These are phyloP conservation scores for Batrachochytrium dendrobatidis DNA, from an alignment of 371 early-diverging fungal genomes.

Conservation along the genomic window DNA sequence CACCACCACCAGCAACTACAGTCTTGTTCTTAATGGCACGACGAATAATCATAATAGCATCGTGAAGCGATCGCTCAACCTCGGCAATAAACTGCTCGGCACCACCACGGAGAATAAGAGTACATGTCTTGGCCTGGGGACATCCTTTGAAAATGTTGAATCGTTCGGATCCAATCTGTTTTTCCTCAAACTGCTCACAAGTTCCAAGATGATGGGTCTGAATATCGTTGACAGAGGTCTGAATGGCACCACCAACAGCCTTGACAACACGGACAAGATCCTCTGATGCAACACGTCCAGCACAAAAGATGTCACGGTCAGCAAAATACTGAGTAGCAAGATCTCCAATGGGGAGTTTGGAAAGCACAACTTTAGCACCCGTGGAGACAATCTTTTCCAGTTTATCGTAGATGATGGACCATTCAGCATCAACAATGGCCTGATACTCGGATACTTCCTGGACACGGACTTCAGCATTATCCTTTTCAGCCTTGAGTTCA, in stretches of 20 bases:
- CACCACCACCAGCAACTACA: conserved; percentile 98
- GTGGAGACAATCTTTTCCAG: conserved; percentile 94
- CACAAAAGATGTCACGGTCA: conserved; percentile 98
- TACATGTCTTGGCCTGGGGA: conserved; percentile 89
- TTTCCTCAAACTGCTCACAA: conserved; percentile 95
- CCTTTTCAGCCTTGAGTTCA: conserved; percentile 99
- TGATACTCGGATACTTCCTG: conserved; percentile 89
- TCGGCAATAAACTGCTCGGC: conserved; percentile 99
- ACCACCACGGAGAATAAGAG: conserved; percentile 96
- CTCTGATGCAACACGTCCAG: conserved; percentile 94
- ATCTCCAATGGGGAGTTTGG: conserved; percentile 98
- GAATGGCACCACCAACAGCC: conserved; percentile 93
- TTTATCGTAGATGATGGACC: conserved; percentile 98
- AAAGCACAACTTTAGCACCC: conserved; percentile 99
- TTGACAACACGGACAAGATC: conserved; percentile 91
- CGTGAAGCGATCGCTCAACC: conserved; percentile 97
- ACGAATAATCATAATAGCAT: conserved; percentile 99
- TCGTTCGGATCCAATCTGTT: conserved; percentile 95
- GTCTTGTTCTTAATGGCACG: conserved; percentile 89
- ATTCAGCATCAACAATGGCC: conserved; percentile 99
- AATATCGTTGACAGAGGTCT: conserved; percentile 86
- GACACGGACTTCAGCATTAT: conserved; percentile 99
- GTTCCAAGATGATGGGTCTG: conserved; percentile 74
- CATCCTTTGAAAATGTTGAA: conserved; percentile 96
- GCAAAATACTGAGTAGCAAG: conserved; percentile 99